Conservation (phyloP, 2,329 filamentous ascomycete species). For the Colletotrichum chrysophilum region DNA sequence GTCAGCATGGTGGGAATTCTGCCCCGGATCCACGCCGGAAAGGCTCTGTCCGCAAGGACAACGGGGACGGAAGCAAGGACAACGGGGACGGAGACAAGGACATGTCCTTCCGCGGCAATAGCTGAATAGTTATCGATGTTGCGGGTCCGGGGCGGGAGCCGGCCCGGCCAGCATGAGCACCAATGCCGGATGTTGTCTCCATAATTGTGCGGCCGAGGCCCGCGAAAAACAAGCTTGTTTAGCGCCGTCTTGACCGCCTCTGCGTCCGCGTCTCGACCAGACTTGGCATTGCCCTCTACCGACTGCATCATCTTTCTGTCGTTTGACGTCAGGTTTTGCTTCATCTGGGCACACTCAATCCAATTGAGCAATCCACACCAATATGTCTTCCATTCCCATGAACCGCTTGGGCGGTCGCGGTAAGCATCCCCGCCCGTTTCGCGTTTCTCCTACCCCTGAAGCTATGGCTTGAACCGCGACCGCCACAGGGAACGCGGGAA, state of each 20-base stretch:
- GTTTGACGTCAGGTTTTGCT: not conserved
- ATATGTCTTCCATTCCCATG: constrained; percentile 23
- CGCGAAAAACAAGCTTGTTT: constrained; percentile 19
- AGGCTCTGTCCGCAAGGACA: not conserved
- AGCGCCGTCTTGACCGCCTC: constrained; percentile 14
- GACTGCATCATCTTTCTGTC: not conserved
- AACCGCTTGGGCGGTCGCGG: constrained; percentile 24
- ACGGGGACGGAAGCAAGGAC: not conserved
- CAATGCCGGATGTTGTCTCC: not conserved
- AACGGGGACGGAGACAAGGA: not conserved
- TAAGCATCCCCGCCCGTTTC: constrained; percentile 3
- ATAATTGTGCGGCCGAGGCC: constrained; percentile 10
- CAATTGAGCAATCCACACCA: not conserved
- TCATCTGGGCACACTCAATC: not conserved
- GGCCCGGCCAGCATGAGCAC: not conserved
- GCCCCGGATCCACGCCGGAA: not conserved
- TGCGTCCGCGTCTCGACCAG: not conserved
- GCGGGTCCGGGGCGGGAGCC: not conserved
- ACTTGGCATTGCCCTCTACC: not conserved
- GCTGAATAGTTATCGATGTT: not conserved
- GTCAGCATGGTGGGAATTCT: not conserved
- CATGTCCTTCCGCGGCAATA: not conserved
- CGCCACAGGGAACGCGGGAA: not conserved
- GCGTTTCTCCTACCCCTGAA: not conserved
- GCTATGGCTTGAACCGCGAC: constrained; percentile 1